These are phyloP conservation scores for Mucor indicus DNA, from an alignment of 371 early-diverging fungal species.

Conservation along the genomic window DNA sequence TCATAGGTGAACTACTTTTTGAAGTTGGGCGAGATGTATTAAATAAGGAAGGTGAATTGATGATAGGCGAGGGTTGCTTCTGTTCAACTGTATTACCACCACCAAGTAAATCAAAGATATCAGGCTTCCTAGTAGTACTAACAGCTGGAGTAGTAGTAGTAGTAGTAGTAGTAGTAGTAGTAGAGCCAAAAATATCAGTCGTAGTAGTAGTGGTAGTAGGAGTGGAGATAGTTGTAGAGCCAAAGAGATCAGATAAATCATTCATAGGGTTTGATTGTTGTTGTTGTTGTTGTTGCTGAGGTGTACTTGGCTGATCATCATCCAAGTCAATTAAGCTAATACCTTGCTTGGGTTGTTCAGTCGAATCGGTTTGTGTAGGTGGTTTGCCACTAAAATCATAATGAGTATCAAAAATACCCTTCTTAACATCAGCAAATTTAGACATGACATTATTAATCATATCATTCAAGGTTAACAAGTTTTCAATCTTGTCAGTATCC, in stretches of 20 bases:
- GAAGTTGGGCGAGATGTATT: background rate
- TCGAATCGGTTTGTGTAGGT: slow-evolving; percentile 19
- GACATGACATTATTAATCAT: slow-evolving; percentile 79
- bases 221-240: slow-evolving; percentile 24
- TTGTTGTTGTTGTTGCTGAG: slow-evolving; percentile 1
- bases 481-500: slow-evolving; percentile 39
- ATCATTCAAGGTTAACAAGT: slow-evolving; percentile 80
- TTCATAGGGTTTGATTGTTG: slow-evolving; percentile 16
- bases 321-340: slow-evolving; percentile 69
- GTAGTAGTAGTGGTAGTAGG: slow-evolving; percentile 11
- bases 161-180: slow-evolving; percentile 10
- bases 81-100: background rate
- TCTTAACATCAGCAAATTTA: slow-evolving; percentile 68
- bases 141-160: background rate
- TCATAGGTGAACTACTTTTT: background rate
- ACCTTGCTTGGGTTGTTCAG: slow-evolving; percentile 30
- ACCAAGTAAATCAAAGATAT: slow-evolving; percentile 23
- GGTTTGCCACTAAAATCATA: slow-evolving; percentile 44
- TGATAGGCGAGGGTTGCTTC: background rate
- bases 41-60: slow-evolving; percentile 4
- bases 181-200: slow-evolving; percentile 5
- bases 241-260: slow-evolving; percentile 43
- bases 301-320: slow-evolving; percentile 14
- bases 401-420: slow-evolving; percentile 51
- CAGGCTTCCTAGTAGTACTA: background rate